Percentiles rank a stretch among this genome's conserved stretches.
These are phyloP conservation scores for Termitomyces heimii DNA, from an alignment of 768 basidiomycete species.

Conservation along the genomic window DNA sequence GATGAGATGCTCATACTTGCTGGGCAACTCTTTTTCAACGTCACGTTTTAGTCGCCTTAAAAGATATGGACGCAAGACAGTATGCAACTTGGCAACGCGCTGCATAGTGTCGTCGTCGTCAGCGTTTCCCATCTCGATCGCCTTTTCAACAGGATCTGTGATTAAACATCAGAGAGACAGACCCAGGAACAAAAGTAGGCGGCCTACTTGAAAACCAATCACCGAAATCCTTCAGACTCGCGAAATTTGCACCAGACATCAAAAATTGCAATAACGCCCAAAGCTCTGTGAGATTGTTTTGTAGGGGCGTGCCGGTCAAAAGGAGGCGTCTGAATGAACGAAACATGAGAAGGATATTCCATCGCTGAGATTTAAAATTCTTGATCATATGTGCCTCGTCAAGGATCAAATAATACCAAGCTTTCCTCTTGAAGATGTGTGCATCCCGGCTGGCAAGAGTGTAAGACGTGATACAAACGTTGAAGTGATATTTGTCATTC, in stretches of 20 bases:
- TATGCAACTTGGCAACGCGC: slow-evolving; percentile 84
- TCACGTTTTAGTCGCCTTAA: slow-evolving; percentile 96
- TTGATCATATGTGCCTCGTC: slow-evolving; percentile 99
- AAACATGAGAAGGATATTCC: slow-evolving; percentile 89
- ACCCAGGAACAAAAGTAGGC: neutral
- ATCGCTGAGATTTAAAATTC: slow-evolving; percentile 91
- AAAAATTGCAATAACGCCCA: slow-evolving; percentile 96
- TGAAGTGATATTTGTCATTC: slow-evolving; percentile 85
- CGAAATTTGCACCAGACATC: slow-evolving; percentile 85
- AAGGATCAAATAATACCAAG: slow-evolving; percentile 95
- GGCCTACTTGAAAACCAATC: slow-evolving; percentile 94
- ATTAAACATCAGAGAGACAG: slow-evolving; percentile 1
- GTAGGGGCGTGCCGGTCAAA: slow-evolving; percentile 91
- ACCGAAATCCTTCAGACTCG: slow-evolving; percentile 87
- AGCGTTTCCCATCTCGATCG: slow-evolving; percentile 76
- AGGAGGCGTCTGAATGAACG: slow-evolving; percentile 81
- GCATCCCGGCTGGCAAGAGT: slow-evolving; percentile 89
- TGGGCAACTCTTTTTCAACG: slow-evolving; percentile 92
- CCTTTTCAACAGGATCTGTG: slow-evolving; percentile 87
- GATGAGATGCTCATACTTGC: slow-evolving; percentile 88
- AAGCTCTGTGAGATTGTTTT: slow-evolving; percentile 94
- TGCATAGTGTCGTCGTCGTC: slow-evolving; percentile 81
- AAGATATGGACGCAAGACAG: slow-evolving; percentile 92
- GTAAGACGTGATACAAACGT: slow-evolving; percentile 94
- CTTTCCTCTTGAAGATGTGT: slow-evolving; percentile 86